Evolutionary conservation across 2,329 filamentous ascomycete species (phyloP), one percentile per base, ranked within the genome.

Genomic region (Fonsecaea pugnacius): DNA sequence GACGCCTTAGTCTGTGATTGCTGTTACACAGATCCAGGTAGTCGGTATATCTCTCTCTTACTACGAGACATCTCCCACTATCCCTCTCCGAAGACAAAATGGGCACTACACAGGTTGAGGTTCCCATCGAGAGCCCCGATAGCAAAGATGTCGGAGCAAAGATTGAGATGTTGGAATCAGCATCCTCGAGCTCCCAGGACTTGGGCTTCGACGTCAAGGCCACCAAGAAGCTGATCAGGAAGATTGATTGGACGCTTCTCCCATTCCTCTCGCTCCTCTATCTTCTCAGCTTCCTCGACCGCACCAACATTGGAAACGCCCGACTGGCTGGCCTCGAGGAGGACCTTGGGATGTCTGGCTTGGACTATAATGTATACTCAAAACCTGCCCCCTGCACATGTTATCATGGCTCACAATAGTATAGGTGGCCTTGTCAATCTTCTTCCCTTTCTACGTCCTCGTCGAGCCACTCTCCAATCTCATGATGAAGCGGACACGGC

Each of bases 271-370:
- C 79, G 9, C 65, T 77, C 32, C 64, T 79, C n/a, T 94, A 93
- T 73, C 81, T 92, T n/a, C 87, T 92, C 69, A 81, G 10, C 77
- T 91, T 64, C 74, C 75, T 32, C 63, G 80, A 82, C 64, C 74
- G 80, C 33, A 76, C 77, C 61, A 79, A 79, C 66, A 82, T 82
- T 56, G 80, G 79, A 21, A 82, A 82, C 70, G 80, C 80, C 9
- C 75, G 79, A 4, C 71, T 82, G 4, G 75, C 78, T 52, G 78
- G 79, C 3, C 70, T 83, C 60, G 77, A 80, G 64, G 70, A 70
- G 40, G 76, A 80, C 51, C 72, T 82, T 40, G 64, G 74, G 36
- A 79, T 83, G 79, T 72, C 70, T 1, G 75, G 76, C 1, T 76
- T 80, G 66, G 73, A 80, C 62, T 83, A 81, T 70, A 78, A 77